phyloP scores from a whole-genome alignment of 257 asterid genomes.

The Nyctanthes arbortristis region DNA sequence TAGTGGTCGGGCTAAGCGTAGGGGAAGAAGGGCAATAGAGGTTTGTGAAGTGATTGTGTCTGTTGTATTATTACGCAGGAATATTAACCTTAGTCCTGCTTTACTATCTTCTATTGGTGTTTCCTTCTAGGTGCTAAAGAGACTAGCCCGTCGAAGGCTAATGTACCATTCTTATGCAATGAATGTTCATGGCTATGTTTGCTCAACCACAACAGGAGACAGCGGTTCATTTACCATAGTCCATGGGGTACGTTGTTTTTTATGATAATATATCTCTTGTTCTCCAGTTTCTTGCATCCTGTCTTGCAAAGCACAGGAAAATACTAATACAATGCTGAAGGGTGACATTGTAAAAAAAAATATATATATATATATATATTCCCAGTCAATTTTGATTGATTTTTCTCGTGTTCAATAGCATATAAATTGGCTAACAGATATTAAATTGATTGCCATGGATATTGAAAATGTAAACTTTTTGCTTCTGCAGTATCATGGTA shows the following conservation, averaged over 20 bases:
- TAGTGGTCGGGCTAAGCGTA: conserved; percentile 79
- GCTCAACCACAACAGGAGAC: conserved; percentile 61
- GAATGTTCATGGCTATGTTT: conserved; percentile 93
- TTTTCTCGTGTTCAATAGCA: conserved; percentile 9
- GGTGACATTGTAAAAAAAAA: not conserved
- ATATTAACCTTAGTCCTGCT: conserved; percentile 12
- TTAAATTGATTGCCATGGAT: conserved; percentile 7
- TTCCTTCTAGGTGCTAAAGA: conserved; percentile 70
- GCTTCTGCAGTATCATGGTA: conserved; percentile 76
- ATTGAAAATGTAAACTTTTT: conserved; percentile 16
- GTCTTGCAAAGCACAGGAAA: conserved; percentile 7
- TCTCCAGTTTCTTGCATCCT: not conserved
- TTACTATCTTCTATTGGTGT: conserved; percentile 20
- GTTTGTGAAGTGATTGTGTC: conserved; percentile 33
- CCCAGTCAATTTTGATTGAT: not conserved
- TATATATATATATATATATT: too few relatives aligned
- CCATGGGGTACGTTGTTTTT: conserved; percentile 70
- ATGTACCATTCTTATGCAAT: conserved; percentile 88
- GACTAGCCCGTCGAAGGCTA: conserved; percentile 61
- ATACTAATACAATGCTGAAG: not conserved
- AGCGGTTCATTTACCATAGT: conserved; percentile 71
- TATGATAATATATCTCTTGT: conserved; percentile 5
- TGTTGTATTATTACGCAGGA: conserved; percentile 1
- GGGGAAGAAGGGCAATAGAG: conserved; percentile 92
- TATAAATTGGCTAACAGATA: not conserved